Conservation (phyloP, 345 rosid species). For the rapeseed (Brassica napus) region Da-Ae NC_063446.1:23137501-23138000, state of each 20-base stretch:
- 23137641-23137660: constrained; percentile 47
- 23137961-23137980: constrained; percentile 45
- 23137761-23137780: constrained; percentile 57
- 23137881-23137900: constrained; percentile 43
- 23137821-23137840: constrained; percentile 87
- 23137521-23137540: constrained; percentile 81
- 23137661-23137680: constrained; percentile 13
- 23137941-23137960: neutral
- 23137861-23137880: constrained; percentile 87
- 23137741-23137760: constrained; percentile 95
- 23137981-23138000: constrained; percentile 92
- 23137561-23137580: constrained; percentile 69
- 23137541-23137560: constrained; percentile 93
- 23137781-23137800: constrained; percentile 63
- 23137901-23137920: constrained; percentile 19
- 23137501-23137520: constrained; percentile 88
- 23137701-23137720: constrained; percentile 48
- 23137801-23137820: constrained; percentile 83
- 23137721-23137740: constrained; percentile 71
- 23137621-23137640: constrained; percentile 86
- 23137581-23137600: constrained; percentile 92
- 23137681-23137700: neutral
- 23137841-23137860: constrained; percentile 76
- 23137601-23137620: constrained; percentile 83
- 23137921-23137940: constrained; percentile 2